These are phyloP conservation scores for Phytophthora megakarya DNA, from an alignment of 352 stramenopile genomes.

Conservation along the genomic window DNA sequence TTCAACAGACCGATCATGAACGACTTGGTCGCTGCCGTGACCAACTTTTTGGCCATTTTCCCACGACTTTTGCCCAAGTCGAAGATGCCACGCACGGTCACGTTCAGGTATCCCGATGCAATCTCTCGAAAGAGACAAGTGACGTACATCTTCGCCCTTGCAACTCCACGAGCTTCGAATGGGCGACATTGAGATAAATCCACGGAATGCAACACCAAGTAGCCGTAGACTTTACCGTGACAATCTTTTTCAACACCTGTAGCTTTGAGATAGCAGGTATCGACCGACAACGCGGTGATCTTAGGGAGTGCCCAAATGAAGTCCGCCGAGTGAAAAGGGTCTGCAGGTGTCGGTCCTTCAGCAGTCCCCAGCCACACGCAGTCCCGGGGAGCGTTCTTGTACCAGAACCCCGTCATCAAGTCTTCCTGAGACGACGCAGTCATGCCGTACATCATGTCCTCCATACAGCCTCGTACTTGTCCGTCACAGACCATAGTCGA, in stretches of 20 bases:
- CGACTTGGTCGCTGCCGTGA: constrained; percentile 33
- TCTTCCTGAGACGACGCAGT: constrained; percentile 40
- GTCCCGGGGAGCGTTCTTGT: constrained; percentile 39
- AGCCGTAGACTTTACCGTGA: constrained; percentile 41
- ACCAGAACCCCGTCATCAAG: constrained; percentile 45
- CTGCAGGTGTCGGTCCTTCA: constrained; percentile 32
- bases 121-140: constrained; percentile 47
- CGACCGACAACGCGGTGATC: constrained; percentile 30
- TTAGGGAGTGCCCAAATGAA: constrained; percentile 50
- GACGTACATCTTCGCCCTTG: constrained; percentile 44
- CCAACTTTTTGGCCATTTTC: constrained; percentile 22
- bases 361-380: constrained; percentile 46
- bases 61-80: constrained; percentile 43
- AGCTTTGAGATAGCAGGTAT: constrained; percentile 50
- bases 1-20: constrained; percentile 49
- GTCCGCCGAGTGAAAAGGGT: constrained; percentile 49
- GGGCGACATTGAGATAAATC: constrained; percentile 40
- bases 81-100: constrained; percentile 50
- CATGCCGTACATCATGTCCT: constrained; percentile 54
- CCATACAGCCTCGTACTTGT: constrained; percentile 42
- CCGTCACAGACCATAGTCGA: constrained; percentile 44
- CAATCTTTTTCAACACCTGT: constrained; percentile 42
- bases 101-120: constrained; percentile 31
- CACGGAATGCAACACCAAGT: constrained; percentile 51
- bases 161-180: constrained; percentile 36